These are phyloP conservation scores for Diaporthe sp. DNA, from an alignment of 2,329 filamentous ascomycete species.

Conservation along the genomic window DNA sequence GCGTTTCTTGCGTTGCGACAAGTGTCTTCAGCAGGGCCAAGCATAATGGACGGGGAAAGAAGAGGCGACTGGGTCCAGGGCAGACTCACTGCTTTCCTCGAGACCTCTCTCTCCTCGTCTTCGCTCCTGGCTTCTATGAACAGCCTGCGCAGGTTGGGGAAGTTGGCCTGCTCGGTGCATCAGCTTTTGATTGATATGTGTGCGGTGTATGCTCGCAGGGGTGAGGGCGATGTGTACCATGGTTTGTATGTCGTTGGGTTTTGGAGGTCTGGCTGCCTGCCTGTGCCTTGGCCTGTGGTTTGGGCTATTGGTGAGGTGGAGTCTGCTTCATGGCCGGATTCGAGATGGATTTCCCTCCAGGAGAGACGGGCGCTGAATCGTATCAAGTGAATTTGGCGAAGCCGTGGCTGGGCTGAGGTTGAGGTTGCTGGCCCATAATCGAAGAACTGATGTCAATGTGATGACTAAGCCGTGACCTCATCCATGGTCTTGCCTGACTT, in stretches of 20 bases:
- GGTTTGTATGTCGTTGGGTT: background rate
- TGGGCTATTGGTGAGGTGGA: background rate
- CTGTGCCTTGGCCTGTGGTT: background rate
- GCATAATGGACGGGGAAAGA: too few species aligned
- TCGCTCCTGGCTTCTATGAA: constrained; percentile 33
- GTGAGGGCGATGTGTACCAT: background rate
- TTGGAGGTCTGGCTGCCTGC: background rate
- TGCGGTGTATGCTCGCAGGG: background rate
- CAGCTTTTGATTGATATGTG: background rate
- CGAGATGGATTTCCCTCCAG: background rate
- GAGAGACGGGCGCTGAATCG: background rate
- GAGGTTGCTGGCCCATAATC: background rate
- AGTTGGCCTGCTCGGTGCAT: constrained; percentile 31
- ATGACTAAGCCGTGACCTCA: background rate
- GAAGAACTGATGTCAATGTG: background rate
- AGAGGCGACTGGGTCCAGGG: background rate
- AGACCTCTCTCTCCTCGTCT: constrained; percentile 85
- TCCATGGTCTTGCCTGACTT: too few species aligned
- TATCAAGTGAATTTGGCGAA: background rate
- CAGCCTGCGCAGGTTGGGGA: constrained; percentile 34
- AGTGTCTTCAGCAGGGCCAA: background rate
- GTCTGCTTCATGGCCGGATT: background rate
- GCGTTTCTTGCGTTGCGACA: background rate
- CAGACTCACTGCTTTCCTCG: constrained; percentile 80
- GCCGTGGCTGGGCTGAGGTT: background rate